A percentile compares a stretch with the other conserved stretches of the same genome.
Conservation (phyloP, 306 rosid genomes). For the Vicia faba region DNA sequence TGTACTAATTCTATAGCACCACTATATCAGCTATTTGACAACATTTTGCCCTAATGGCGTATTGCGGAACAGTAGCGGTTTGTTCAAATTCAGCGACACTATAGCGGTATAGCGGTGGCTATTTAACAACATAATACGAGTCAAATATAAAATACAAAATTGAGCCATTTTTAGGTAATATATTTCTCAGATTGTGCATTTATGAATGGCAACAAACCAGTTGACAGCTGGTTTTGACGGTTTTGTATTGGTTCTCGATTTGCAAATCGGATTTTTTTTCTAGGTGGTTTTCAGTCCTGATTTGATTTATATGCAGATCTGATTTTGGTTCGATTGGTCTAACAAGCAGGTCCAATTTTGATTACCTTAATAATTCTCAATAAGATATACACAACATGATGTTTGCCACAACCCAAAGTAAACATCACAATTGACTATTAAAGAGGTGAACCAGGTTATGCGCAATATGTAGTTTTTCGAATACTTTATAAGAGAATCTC, state of each 20-base stretch:
- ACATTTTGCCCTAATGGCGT: no score
- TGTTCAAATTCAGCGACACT: no score
- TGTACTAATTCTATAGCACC: no score
- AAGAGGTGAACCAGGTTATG: conserved; percentile 27
- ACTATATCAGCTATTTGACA: no score
- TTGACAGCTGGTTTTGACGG: background rate
- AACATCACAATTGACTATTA: conserved; percentile 1
- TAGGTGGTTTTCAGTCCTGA: background rate
- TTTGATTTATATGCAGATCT: background rate
- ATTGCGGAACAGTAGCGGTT: no score
- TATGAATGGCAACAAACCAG: background rate
- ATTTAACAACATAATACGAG: background rate
- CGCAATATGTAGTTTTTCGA: conserved; percentile 16
- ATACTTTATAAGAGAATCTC: conserved; percentile 7
- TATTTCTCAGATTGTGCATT: background rate
- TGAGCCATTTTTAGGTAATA: conserved; percentile 7
- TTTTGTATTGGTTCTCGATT: background rate
- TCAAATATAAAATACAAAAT: background rate
- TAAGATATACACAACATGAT: background rate
- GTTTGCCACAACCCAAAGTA: conserved; percentile 32
- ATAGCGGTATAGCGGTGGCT: no score
- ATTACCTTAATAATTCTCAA: conserved; percentile 1
- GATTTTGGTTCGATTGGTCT: background rate
- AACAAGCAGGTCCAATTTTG: background rate
- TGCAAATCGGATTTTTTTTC: background rate